A percentile compares a stretch with the other conserved stretches of the same genome.
Evolutionary conservation across 1,284 basidiomycete genomes (phyloP).

Genomic region (Irpex rosettiformis): DNA sequence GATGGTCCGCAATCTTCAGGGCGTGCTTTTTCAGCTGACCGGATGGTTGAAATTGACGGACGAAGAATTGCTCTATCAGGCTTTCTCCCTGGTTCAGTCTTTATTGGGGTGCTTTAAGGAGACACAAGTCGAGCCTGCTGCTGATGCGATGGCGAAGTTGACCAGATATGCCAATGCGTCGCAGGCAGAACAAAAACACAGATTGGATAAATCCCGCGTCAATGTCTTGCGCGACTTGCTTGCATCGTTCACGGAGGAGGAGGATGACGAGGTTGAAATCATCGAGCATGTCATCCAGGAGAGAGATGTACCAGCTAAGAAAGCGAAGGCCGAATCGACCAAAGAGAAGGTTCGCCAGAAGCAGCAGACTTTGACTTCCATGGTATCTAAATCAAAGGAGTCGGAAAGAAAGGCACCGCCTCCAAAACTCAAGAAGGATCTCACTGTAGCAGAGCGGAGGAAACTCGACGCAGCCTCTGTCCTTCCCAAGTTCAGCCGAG

Average conservation of each 20-base stretch:
- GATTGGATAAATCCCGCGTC: slow-evolving; percentile 56
- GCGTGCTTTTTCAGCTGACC: slow-evolving; percentile 73
- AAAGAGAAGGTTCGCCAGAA: background rate
- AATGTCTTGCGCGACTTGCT: slow-evolving; percentile 56
- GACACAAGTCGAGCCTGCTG: slow-evolving; percentile 47
- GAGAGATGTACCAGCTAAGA: background rate
- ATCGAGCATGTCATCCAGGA: slow-evolving; percentile 23
- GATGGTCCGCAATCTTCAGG: slow-evolving; percentile 78
- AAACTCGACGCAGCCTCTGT: slow-evolving; percentile 28
- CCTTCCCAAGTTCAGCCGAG: slow-evolving; percentile 16
- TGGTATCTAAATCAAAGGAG: background rate
- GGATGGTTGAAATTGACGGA: slow-evolving; percentile 91
- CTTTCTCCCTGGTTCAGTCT: slow-evolving; percentile 77
- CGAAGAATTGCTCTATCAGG: slow-evolving; percentile 83
- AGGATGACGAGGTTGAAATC: slow-evolving; percentile 47
- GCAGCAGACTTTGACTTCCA: background rate
- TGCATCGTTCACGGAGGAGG: slow-evolving; percentile 43
- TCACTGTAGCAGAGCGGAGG: slow-evolving; percentile 36
- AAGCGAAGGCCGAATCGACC: background rate
- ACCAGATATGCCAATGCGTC: slow-evolving; percentile 41
- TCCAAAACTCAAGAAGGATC: slow-evolving; percentile 22
- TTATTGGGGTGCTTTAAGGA: slow-evolving; percentile 69
- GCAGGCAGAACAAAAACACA: slow-evolving; percentile 40
- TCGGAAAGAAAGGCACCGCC: slow-evolving; percentile 17
- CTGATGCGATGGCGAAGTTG: slow-evolving; percentile 51